Evolutionary conservation across 768 basidiomycete species (phyloP).

Genomic region (Boletellus sp.): DNA sequence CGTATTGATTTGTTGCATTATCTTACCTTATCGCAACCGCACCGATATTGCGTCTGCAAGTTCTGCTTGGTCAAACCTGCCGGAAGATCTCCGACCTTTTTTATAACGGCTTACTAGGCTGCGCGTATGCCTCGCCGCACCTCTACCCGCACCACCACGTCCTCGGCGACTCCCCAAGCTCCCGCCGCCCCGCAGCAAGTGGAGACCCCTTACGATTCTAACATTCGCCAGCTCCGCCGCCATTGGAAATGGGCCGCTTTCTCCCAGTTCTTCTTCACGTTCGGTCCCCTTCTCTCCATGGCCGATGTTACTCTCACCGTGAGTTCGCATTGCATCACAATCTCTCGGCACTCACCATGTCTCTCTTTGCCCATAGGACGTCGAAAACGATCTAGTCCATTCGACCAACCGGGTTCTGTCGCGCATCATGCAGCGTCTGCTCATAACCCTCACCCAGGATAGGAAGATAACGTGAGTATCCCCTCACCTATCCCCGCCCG

Average conservation of each 20-base stretch:
- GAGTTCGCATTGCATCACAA: slow-evolving; percentile 22
- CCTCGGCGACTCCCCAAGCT: slow-evolving; percentile 30
- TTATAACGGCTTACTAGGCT: slow-evolving; percentile 35
- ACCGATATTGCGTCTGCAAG: slow-evolving; percentile 17
- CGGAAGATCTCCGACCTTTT: slow-evolving; percentile 36
- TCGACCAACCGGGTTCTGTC: slow-evolving; percentile 59
- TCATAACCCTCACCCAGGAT: slow-evolving; percentile 75
- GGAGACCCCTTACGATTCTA: slow-evolving; percentile 31
- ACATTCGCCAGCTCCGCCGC: slow-evolving; percentile 57
- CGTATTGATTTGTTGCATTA: slow-evolving; percentile 20
- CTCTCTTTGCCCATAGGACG: slow-evolving; percentile 46
- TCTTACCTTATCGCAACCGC: slow-evolving; percentile 19
- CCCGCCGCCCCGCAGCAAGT: slow-evolving; percentile 25
- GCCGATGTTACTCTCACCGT: slow-evolving; percentile 67
- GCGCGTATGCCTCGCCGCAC: slow-evolving; percentile 58
- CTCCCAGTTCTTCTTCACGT: slow-evolving; percentile 86
- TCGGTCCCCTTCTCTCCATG: slow-evolving; percentile 68
- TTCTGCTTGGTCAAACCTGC: slow-evolving; percentile 23
- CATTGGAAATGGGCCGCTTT: slow-evolving; percentile 95
- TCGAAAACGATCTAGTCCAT: slow-evolving; percentile 71
- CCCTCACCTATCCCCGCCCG: slow-evolving; percentile 16
- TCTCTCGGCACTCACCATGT: slow-evolving; percentile 1
- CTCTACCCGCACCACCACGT: slow-evolving; percentile 36
- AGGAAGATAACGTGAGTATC: slow-evolving; percentile 67
- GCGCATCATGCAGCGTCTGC: slow-evolving; percentile 69